These are phyloP conservation scores for Heterobasidion parviporum DNA, from an alignment of 1,284 basidiomycete species.

Conservation along the genomic window DNA sequence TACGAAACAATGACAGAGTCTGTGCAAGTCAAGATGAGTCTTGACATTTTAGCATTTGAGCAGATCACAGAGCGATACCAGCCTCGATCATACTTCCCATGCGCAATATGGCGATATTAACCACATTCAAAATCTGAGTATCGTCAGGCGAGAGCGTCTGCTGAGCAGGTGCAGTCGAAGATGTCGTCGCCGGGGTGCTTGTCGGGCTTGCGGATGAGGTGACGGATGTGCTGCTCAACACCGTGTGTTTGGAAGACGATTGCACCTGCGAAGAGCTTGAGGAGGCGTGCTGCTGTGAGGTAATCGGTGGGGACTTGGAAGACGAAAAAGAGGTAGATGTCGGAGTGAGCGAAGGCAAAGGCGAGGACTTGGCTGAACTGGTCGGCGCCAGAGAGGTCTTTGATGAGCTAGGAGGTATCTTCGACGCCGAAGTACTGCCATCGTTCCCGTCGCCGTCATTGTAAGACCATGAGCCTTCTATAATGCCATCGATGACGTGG, in stretches of 20 bases:
- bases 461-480: neutral
- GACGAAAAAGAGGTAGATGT: neutral
- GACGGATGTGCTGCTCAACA: neutral
- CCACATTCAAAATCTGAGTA: neutral
- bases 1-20: too few species aligned
- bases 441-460: neutral
- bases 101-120: neutral
- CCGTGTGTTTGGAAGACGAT: neutral
- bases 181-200: neutral
- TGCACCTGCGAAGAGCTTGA: neutral
- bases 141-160: neutral
- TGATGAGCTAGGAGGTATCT: neutral
- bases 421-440: neutral
- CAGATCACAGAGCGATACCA: neutral
- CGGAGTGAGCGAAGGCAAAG: neutral
- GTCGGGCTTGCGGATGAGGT: neutral
- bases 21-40: too few species aligned
- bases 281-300: neutral
- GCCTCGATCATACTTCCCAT: neutral
- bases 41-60: too few species aligned
- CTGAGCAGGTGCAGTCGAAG: neutral
- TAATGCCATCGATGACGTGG: neutral
- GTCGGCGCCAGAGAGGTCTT: neutral
- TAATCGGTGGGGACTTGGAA: neutral
- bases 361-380: neutral